Conservation (phyloP, 1,284 basidiomycete genomes). For the Cryptococcus sp. region DNA sequence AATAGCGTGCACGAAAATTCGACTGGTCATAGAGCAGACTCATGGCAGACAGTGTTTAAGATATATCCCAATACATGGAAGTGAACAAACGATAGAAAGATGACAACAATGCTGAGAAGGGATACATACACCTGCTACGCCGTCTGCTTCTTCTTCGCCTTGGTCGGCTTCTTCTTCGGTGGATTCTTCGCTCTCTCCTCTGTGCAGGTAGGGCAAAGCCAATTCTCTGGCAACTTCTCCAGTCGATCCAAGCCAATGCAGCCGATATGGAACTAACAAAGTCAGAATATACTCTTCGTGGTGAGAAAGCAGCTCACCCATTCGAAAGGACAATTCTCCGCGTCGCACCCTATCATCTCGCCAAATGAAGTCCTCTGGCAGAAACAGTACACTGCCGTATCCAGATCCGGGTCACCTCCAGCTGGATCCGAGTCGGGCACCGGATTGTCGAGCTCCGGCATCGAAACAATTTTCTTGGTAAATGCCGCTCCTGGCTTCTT, state of each 20-base stretch:
- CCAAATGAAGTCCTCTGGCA: slow-evolving; percentile 73
- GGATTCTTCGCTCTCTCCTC: slow-evolving; percentile 33
- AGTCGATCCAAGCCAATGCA: slow-evolving; percentile 72
- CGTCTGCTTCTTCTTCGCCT: slow-evolving; percentile 17
- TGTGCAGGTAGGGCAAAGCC: slow-evolving; percentile 65
- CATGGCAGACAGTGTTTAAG: no score
- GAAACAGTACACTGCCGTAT: slow-evolving; percentile 65
- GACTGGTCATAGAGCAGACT: no score
- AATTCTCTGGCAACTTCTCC: slow-evolving; percentile 61
- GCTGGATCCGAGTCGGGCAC: background rate
- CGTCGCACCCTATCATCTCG: slow-evolving; percentile 97
- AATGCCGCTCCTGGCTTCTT: slow-evolving; percentile 5
- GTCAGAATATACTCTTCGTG: no score
- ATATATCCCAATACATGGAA: no score
- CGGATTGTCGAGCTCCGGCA: background rate
- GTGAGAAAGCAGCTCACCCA: no score
- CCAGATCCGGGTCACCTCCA: slow-evolving; percentile 49
- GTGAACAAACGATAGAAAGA: no score
- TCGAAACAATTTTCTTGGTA: background rate
- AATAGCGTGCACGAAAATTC: no score
- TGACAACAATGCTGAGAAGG: no score
- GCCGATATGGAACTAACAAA: slow-evolving; percentile 83
- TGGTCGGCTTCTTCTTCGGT: slow-evolving; percentile 24
- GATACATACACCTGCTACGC: background rate
- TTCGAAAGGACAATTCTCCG: slow-evolving; percentile 75